Base-by-base conservation (phyloP, 768 basidiomycete species). In the Tricholoma hemisulphureum region DNA sequence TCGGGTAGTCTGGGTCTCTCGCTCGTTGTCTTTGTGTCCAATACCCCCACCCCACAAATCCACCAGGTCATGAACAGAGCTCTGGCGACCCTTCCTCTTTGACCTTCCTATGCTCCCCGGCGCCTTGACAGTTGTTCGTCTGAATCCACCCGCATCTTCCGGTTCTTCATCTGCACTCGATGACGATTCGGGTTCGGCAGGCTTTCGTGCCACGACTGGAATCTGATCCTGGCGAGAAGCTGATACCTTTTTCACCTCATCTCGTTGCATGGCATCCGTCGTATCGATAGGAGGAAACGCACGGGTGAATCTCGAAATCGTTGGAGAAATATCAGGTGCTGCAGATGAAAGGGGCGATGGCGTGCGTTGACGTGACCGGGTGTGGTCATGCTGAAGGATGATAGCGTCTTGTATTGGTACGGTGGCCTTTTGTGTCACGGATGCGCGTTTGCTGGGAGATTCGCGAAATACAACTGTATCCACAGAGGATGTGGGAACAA, bases 11-110 rank as follows among this genome's bases (percentile, higher is more conserved):
- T 54, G 39, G 23, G 56, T 26, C 20, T 66, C 60, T 37, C 66
- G 64, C 29, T 71, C 73, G 60, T 76, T 80, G 61, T 83, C 80
- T 63, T 78, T 82, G 6, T 74, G 49, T 63, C 57, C 61, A 58
- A 76, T 59, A 13, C 79, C 77, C 6, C 88, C 88, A 39, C 89
- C 89, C 78, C 87, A 92, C 26, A 93, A 69, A 67, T 89, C 88
- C 26, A 93, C 88, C 55, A 93, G 68, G 65, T 93, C 88, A 65
- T 94, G 90, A 21, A 93, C 90, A 11, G 92, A 93, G 64, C 84
- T 87, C 75, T 93, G 89, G 61, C 91, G 53, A n/a, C 53, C 53
- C 26, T 54, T 75, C 37, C 82, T 77, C 63, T 83, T 84, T 41
- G 57, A 60, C 6, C 73, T 69, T 63, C 71, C 79, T 39, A 72